These are phyloP conservation scores for Musa itinerans DNA, from an alignment of 176 grass and related monocot species.

Conservation along the genomic window DNA sequence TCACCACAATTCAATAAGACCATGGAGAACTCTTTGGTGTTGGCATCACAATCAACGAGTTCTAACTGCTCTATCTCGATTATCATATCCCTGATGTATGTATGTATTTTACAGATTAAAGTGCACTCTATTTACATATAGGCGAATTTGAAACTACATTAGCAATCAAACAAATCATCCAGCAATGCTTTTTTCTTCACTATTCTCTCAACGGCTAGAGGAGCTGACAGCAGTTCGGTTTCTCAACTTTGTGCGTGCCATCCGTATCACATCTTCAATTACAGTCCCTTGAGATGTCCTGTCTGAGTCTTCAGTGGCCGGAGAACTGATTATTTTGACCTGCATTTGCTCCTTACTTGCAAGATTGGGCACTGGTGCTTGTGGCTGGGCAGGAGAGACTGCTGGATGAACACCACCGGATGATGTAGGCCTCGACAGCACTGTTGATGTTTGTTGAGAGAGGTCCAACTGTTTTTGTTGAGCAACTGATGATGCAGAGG, in stretches of 20 bases:
- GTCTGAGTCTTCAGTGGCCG: conserved; percentile 23
- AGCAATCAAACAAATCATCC: background rate
- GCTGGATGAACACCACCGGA: background rate
- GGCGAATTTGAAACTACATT: background rate
- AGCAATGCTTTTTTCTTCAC: background rate
- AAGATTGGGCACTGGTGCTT: conserved; percentile 8
- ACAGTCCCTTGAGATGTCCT: conserved; percentile 3
- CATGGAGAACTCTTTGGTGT: no score
- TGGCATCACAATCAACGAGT: no score
- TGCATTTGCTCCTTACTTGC: conserved; percentile 17
- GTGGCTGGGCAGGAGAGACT: conserved; percentile 20
- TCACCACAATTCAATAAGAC: no score
- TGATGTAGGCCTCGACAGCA: background rate
- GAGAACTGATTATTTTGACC: conserved; percentile 9
- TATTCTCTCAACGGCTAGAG: background rate
- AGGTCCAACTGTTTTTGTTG: background rate
- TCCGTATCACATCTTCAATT: conserved; percentile 43
- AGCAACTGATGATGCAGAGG: no score
- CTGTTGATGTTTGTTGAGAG: background rate
- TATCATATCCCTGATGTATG: no score
- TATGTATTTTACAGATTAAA: no score
- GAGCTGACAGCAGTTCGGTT: conserved; percentile 18
- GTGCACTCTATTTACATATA: background rate
- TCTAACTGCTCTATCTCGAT: no score
- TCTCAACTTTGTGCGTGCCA: conserved; percentile 33